Evolutionary conservation across 2,329 filamentous ascomycete genomes (phyloP).

Genomic region (Cytospora chrysosperma): DNA sequence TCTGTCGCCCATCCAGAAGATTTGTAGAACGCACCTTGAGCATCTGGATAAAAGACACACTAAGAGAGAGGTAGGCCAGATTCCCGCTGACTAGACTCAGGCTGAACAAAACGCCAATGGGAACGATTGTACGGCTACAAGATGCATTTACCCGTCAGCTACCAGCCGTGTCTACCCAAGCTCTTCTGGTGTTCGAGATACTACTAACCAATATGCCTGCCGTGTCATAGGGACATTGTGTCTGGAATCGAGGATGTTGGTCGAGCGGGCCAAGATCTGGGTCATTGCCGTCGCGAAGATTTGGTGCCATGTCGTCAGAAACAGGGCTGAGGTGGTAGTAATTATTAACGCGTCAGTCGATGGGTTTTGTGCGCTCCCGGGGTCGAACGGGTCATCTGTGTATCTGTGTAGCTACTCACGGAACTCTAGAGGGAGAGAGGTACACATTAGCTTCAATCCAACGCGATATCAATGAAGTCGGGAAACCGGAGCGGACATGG

Average conservation of each 20-base stretch:
- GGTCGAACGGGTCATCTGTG: not conserved
- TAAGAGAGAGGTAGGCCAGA: slow-evolving; percentile 84
- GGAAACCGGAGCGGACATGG: not conserved
- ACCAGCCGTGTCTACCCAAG: too few relatives aligned
- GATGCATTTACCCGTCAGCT: slow-evolving; percentile 52
- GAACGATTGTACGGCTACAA: slow-evolving; percentile 83
- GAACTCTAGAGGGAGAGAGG: slow-evolving; percentile 7
- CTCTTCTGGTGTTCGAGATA: not conserved
- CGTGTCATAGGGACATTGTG: slow-evolving; percentile 92
- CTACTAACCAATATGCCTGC: slow-evolving; percentile 22
- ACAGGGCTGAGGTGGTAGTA: slow-evolving; percentile 58
- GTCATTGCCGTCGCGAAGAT: slow-evolving; percentile 86
- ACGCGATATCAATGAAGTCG: not conserved
- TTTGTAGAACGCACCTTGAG: slow-evolving; percentile 63
- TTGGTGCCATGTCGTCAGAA: slow-evolving; percentile 91
- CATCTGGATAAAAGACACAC: slow-evolving; percentile 94
- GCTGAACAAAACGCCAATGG: slow-evolving; percentile 89
- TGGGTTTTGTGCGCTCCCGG: not conserved
- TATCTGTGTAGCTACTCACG: slow-evolving; percentile 7
- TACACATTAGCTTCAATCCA: not conserved
- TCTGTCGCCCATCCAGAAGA: not conserved
- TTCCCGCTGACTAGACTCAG: slow-evolving; percentile 90
- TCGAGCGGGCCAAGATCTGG: slow-evolving; percentile 82
- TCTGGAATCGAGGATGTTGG: slow-evolving; percentile 79
- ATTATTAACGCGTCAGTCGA: slow-evolving; percentile 37